Base-by-base conservation (phyloP, 305 asterid species). In the Fraxinus baroniana region DNA sequence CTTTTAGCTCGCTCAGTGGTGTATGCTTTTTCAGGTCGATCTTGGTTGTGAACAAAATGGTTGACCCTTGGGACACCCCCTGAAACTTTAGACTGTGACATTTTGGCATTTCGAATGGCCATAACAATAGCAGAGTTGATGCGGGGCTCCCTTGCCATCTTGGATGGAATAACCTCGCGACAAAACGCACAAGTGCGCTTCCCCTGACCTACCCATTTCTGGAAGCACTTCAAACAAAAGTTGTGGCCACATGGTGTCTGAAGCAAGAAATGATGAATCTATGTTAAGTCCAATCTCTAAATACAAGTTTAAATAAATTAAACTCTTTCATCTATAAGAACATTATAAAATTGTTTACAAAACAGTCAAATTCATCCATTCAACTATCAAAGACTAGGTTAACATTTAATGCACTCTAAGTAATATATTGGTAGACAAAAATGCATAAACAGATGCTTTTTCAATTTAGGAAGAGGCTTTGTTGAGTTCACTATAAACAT, bases 241-340 rank as follows among this genome's bases (percentile, higher is more conserved):
- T 95, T 95, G 90, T 95, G 98, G 81, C 98, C 98, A 41, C 98
- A 95, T 73, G 98, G 98, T 0, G 98, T 93, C 98, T 95, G 91
- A 74, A 88, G 85, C 76, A 83, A 78, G 37, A 81, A 78, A 18
- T 2, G 70, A 32, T 41, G 37, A 62, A 22, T 78, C 39, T 24
- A 82, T 20, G 49, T 36, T 37, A 15, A 78, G 15, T 17, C 35
- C 17, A 49, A 9, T 28, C 71, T 52, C 12, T 55, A 24, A 62
- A 71, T 64, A 26, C 78, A 13, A 74, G 83, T 30, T 39, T 35
- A 46, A 49, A 78, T 77, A 41, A 37, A 24, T 12, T 71, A 18
- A 71, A n/a, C 37, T 28, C 28, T 72, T 78, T 26, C 36, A 4
- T 18, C n/a, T 30, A n/a, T 44, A 7, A 9, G 71, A 18, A 39